Evolutionary conservation across 1,139 yeast genomes (phyloP), one percentile per base, ranked within the genome.

Genomic region (Yamadazyma buinensis): DNA sequence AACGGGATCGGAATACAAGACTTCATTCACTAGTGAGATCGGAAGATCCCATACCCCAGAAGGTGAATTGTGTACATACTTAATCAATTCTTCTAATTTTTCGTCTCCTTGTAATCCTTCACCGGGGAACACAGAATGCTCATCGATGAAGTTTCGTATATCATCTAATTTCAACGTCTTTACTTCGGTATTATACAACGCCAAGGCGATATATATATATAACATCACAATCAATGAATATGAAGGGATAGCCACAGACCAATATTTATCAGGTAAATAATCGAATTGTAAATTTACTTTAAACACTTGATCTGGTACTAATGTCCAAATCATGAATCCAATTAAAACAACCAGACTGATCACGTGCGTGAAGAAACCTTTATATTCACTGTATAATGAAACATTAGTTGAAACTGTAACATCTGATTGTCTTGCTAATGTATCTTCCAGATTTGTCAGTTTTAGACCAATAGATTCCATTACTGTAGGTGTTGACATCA

Each of bases 11-110:
- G 43, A 50, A 46, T 85, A 87, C 15, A 87, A 59, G 0, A 84
- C 80, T 35, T 74, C 73, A 51, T 84, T 83, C 0, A 84, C 95
- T 33, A 78, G 71, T 3, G 78, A 69, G 2, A 86, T 64, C 1
- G 95, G 92, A 33, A 87, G 52, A 54, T 88, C 97, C 75, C 87
- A 76, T 7, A 88, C 92, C 0, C 95, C 95, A 48, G 85, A 84
- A 0, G 92, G 80, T 5, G 85, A 75, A 20, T 54, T 51, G 40
- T 77, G 72, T 38, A 72, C 72, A 43, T 61, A 65, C 13, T 61
- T 58, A 8, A 49, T 47, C 11, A 60, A 47, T 2, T 53, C 54
- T 7, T 52, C 30, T 13, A 30, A 36, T 8, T 15, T 29, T 13
- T 20, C 32, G 3, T 18, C 18, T 6, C 15, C 30, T 1, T 22